phyloP scores from a whole-genome alignment of 495 filamentous ascomycete genomes.

The Usnea hakonensis region DNA sequence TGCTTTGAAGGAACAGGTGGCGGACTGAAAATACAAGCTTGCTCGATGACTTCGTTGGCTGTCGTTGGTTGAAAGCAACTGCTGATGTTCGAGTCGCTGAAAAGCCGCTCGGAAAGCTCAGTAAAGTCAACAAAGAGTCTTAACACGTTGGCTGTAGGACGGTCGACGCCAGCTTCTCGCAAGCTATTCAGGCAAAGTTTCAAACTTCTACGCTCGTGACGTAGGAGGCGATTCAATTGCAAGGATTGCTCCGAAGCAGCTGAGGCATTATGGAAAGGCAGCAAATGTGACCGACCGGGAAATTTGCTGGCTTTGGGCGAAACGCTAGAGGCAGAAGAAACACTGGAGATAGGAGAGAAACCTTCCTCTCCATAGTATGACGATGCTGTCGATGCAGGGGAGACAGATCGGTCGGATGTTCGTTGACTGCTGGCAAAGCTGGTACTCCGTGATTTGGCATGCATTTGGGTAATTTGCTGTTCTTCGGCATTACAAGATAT shows the following conservation, averaged over 20 bases:
- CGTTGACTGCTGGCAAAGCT: slow-evolving; percentile 3
- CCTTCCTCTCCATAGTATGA: slow-evolving; percentile 15
- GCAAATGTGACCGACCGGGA: neutral
- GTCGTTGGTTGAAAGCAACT: slow-evolving; percentile 13
- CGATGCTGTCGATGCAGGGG: slow-evolving; percentile 13
- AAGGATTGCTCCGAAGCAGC: slow-evolving; percentile 6
- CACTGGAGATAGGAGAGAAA: slow-evolving; percentile 16
- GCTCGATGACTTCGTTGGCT: slow-evolving; percentile 14
- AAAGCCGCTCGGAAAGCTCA: slow-evolving; percentile 5
- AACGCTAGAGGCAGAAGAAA: slow-evolving; percentile 10
- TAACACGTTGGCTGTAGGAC: slow-evolving; percentile 5
- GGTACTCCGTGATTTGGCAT: neutral
- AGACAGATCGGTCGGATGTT: slow-evolving; percentile 9
- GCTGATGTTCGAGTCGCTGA: slow-evolving; percentile 18
- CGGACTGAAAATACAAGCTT: slow-evolving; percentile 7
- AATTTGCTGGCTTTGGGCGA: slow-evolving; percentile 2
- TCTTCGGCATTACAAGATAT: slow-evolving; percentile 13
- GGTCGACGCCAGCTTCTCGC: slow-evolving; percentile 3
- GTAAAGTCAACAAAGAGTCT: slow-evolving; percentile 11
- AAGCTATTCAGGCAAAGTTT: slow-evolving; percentile 15
- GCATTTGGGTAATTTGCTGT: neutral
- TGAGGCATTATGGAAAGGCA: neutral
- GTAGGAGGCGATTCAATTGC: slow-evolving; percentile 14
- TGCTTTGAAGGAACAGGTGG: slow-evolving; percentile 11
- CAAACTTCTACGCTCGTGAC: slow-evolving; percentile 15